Base-by-base conservation (phyloP, 2,329 filamentous ascomycete species). In the Colletotrichum tropicale region DNA sequence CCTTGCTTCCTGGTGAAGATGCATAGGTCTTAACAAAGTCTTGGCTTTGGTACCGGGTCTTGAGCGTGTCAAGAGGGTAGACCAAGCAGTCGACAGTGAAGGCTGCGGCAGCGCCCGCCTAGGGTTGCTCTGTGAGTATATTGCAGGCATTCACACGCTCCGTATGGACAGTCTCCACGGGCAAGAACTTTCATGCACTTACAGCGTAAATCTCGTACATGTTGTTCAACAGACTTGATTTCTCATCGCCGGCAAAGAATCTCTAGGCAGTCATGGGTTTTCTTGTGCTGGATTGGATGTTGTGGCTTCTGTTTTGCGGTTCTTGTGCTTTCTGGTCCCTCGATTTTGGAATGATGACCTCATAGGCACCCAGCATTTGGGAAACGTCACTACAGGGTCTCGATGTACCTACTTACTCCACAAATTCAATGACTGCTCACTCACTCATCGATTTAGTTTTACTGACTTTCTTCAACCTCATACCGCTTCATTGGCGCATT, bases 61-160 rank as follows among this genome's bases (percentile, higher is more conserved):
- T 98, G 80, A 98, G 88, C 0, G 96, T 98, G 82, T 98, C 96
- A 18, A 98, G 88, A 0, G 96, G 96, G 81, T 97, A 98, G 43
- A 98, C 91, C 18, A 98, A 88, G 65, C 98, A 87, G 83, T 98
- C 95, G 72, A 98, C 94, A 2, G 94, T 93, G 82, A 98, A 95
- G 30, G 95, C 96, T 77, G 96, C 96, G 70, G 94, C 90, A 70
- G 95, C 95, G 71, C 96, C 96, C 62, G 96, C 95, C 94, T 97
- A 74, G 6, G 5, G 5, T 12, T n/a, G 67, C 73, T 13, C 43
- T 52, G 43, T 52, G 43, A 52, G 43, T 21, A 58, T 65, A 26
- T 30, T 21, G 21, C 12, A 30, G n/a, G 32, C 18, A 15, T 24
- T 64, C 16, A 15, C 21, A 21, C n/a, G 58, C 58, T 30, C 12